Evolutionary conservation across 2,329 filamentous ascomycete species (phyloP), one percentile per base, ranked within the genome.

Genomic region (Fusarium nurragi): DNA sequence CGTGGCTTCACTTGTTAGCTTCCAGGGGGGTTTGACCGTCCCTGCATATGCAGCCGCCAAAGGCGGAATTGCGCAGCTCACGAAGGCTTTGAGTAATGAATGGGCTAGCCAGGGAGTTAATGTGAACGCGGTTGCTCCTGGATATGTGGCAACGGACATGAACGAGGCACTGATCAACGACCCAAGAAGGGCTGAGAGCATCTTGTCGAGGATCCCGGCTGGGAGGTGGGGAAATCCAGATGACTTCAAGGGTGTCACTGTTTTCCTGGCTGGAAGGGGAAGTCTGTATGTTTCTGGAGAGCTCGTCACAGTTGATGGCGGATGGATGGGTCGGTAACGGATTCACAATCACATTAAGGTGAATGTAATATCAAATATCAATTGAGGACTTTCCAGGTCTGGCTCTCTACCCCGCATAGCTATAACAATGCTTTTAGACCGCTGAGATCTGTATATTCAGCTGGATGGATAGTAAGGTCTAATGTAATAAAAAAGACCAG

Each of bases 81-180:
- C 92, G 40, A 96, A 95, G 79, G 89, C 90, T n/a, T 81, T 97
- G 57, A 88, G 89, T 37, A 97, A 97, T 74, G 92, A 96, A 79
- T 97, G 93, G 93, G 87, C 89, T 0, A 77, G 81, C n/a, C 84
- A 88, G 71, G 92, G 93, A 4, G 84, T 97, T 56, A 91, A 85
- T 3, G 93, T 97, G 32, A 97, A 97, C 76, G 91, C 90, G 8
- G 91, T 97, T 72, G 93, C 93, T 3, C 93, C 93, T 0, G 93
- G 93, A 0, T 97, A 97, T 76, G 91, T 97, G 68, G 91, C 86
- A 44, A 97, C 93, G 13, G 93, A 97, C 60, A 97, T 97, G 94
- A 97, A 97, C 75, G 84, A 84, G 67, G 93, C 92, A 3, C 77
- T 97, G 73, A 86, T 96, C 40, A 85, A 88, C 49, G 88, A 97